A percentile compares a stretch with the other conserved stretches of the same genome.
These are phyloP conservation scores for Suhomyces yuchorum DNA, from an alignment of 1,139 yeast species.

Conservation along the genomic window DNA sequence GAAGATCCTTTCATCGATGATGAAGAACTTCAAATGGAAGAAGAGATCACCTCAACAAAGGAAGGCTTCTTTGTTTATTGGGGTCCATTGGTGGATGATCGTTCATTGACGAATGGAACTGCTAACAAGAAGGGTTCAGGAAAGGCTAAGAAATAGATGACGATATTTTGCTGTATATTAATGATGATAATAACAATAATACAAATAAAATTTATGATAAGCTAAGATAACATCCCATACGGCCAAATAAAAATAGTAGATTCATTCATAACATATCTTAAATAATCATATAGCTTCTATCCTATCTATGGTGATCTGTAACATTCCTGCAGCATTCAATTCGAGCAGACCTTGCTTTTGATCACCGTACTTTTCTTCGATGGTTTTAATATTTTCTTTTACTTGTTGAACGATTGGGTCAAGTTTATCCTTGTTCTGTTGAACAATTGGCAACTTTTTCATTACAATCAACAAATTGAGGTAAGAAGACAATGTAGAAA, in stretches of 20 bases:
- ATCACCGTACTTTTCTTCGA: slow-evolving; percentile 19
- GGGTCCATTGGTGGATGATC: slow-evolving; percentile 85
- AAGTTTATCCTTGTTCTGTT: slow-evolving; percentile 24
- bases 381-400: slow-evolving; percentile 18
- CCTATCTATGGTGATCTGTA: slow-evolving; percentile 45
- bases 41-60: slow-evolving; percentile 85
- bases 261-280: background rate
- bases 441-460: slow-evolving; percentile 27
- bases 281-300: slow-evolving; percentile 13
- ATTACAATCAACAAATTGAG: slow-evolving; percentile 56
- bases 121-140: slow-evolving; percentile 21
- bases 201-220: background rate
- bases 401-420: slow-evolving; percentile 22
- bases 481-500: slow-evolving; percentile 53
- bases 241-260: too few relatives aligned
- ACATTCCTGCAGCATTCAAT: slow-evolving; percentile 41
- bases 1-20: slow-evolving; percentile 98
- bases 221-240: too few relatives aligned
- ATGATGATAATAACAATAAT: background rate
- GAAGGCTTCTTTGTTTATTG: slow-evolving; percentile 96
- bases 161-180: background rate
- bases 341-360: slow-evolving; percentile 24
- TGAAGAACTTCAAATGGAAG: slow-evolving; percentile 89
- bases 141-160: slow-evolving; percentile 22
- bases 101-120: slow-evolving; percentile 19